Conservation (phyloP, 345 rosid genomes). For the Orychophragmus violaceus region DNA sequence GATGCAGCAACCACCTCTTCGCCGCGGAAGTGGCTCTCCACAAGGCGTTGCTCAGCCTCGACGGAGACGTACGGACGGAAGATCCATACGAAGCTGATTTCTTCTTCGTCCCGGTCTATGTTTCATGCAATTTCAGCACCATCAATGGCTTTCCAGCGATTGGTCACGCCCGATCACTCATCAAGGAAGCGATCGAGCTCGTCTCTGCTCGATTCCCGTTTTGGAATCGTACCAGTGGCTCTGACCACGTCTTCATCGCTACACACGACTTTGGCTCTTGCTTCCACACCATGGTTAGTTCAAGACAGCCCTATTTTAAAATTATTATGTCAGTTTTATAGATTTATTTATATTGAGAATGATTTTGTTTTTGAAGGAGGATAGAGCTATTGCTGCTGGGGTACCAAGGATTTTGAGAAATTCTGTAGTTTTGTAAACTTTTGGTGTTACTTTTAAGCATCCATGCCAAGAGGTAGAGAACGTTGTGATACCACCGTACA, state of each 20-base stretch:
- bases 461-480: slow-evolving; percentile 80
- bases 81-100: slow-evolving; percentile 86
- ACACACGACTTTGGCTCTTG: slow-evolving; percentile 93
- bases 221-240: slow-evolving; percentile 80
- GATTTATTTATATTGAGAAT: neutral
- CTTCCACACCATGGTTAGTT: slow-evolving; percentile 79
- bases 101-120: slow-evolving; percentile 88
- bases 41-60: slow-evolving; percentile 47
- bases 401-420: slow-evolving; percentile 67
- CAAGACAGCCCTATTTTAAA: neutral
- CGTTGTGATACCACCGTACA: slow-evolving; percentile 79
- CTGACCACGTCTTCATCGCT: slow-evolving; percentile 82
- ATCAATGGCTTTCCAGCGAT: slow-evolving; percentile 92
- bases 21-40: slow-evolving; percentile 96
- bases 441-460: slow-evolving; percentile 73
- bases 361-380: slow-evolving; percentile 44
- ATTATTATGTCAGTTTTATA: neutral
- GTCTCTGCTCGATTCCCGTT: slow-evolving; percentile 56
- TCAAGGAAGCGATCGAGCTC: slow-evolving; percentile 51
- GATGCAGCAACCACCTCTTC: slow-evolving; percentile 81
- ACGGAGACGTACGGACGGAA: slow-evolving; percentile 47
- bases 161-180: slow-evolving; percentile 71
- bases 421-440: slow-evolving; percentile 76
- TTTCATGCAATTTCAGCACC: slow-evolving; percentile 91
- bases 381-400: slow-evolving; percentile 69